These are phyloP conservation scores for Backusella parvicylindrica DNA, from an alignment of 192 early-diverging fungal species.

Conservation along the genomic window DNA sequence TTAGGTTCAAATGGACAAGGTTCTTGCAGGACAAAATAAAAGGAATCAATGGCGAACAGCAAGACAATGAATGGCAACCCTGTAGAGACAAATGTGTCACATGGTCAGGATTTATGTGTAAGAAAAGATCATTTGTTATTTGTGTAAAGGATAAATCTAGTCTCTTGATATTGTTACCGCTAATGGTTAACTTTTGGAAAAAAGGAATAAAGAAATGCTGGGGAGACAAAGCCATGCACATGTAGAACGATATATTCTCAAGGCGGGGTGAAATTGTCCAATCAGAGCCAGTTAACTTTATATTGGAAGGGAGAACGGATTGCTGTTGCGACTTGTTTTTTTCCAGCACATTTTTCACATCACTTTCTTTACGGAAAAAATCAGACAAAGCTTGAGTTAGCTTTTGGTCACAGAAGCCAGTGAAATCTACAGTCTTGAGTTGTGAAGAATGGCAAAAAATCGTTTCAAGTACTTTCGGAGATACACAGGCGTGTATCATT, in stretches of 20 bases:
- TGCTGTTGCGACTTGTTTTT: neutral
- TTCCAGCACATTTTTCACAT: neutral
- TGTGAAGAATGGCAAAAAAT: neutral
- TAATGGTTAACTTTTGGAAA: neutral
- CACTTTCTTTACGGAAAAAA: neutral
- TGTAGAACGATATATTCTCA: conserved; percentile 13
- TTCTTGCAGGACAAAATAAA: neutral
- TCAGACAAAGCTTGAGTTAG: neutral
- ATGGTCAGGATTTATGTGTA: neutral
- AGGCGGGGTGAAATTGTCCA: neutral
- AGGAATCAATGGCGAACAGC: conserved; percentile 3
- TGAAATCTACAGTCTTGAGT: conserved; percentile 1
- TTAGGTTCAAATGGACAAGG: neutral
- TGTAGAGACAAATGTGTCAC: conserved; percentile 8
- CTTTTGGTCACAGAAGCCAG: conserved; percentile 12
- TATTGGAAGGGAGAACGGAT: neutral
- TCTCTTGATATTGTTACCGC: neutral
- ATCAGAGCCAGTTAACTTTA: neutral
- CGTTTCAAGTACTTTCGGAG: conserved; percentile 2
- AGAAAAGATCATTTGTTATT: conserved; percentile 6
- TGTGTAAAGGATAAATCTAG: conserved; percentile 12
- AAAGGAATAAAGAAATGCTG: conserved; percentile 13
- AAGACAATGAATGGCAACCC: neutral
- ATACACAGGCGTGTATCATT: conserved; percentile 8
- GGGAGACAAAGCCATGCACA: conserved; percentile 1